These are phyloP conservation scores for Crucibulum laeve DNA, from an alignment of 768 basidiomycete species.

Conservation along the genomic window DNA sequence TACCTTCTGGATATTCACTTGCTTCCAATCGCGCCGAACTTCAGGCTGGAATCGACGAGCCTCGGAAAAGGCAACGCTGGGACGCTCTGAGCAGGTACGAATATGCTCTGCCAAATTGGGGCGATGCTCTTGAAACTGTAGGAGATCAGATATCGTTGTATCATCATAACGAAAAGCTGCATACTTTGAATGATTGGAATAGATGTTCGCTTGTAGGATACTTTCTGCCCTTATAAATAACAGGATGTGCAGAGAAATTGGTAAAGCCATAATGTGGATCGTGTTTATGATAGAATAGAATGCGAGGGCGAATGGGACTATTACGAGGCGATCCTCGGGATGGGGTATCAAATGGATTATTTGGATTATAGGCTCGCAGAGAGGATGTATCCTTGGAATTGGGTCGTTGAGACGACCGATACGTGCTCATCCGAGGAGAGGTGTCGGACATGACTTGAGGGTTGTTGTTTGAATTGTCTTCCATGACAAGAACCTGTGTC, in stretches of 20 bases:
- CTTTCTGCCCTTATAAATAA: conserved; percentile 54
- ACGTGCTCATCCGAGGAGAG: conserved; percentile 17
- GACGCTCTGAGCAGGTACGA: conserved; percentile 55
- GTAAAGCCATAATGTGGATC: conserved; percentile 69
- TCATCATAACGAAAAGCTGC: conserved; percentile 2
- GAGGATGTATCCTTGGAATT: conserved; percentile 17
- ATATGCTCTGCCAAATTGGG: conserved; percentile 69
- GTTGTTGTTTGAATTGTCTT: conserved; percentile 11
- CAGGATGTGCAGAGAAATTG: conserved; percentile 66
- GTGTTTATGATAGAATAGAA: conserved; percentile 63
- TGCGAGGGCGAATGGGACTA: conserved; percentile 25
- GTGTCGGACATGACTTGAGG: conserved; percentile 3
- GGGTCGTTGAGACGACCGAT: conserved; percentile 15
- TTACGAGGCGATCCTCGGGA: conserved; percentile 11
- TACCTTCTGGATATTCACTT: conserved; percentile 65
- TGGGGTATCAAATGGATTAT: conserved; percentile 12
- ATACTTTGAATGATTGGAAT: conserved; percentile 70
- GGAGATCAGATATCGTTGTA: conserved; percentile 4
- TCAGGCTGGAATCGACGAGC: conserved; percentile 60
- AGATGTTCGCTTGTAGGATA: conserved; percentile 79
- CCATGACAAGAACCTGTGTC: conserved; percentile 20
- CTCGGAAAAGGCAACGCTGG: conserved; percentile 63
- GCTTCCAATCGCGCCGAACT: conserved; percentile 63
- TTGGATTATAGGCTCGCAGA: conserved; percentile 9
- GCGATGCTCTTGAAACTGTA: conserved; percentile 53